Evolutionary conservation across 306 rosid genomes (phyloP), one percentile per base, ranked within the genome.

Genomic region (Trifolium dubium): DNA sequence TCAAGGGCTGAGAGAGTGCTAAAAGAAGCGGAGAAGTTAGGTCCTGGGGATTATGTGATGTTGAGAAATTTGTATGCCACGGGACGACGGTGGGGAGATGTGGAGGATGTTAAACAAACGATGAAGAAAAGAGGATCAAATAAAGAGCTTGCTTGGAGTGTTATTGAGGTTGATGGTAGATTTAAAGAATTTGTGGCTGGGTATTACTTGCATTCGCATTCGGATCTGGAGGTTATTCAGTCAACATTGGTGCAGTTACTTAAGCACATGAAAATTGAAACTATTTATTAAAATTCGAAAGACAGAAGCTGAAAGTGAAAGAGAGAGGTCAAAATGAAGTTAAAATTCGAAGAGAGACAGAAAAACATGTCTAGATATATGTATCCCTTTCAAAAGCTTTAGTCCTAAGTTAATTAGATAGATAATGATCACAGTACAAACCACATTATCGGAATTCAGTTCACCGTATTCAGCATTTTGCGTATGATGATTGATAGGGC

Each of bases 141-240:
- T 72, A 92, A 89, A 84, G 93, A 83, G 77, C 82, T 85, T 17
- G 93, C 89, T 47, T 85, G 77, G 68, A 92, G 92, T 72, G 80
- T 82, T 55, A 79, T 92, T 75, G 92, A 85, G 78, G 77, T 87
- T 58, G 86, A 84, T 74, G 89, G 86, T 72, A 80, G 55, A 65
- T 82, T 88, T 71, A 77, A 18, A 63, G 88, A 89, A 73, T 86
- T 89, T 80, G 84, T 77, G 44, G 88, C 89, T 15, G 91, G 90
- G 62, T 54, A 77, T 70, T 60, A 69, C 64, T 53, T 56, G 79
- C 74, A 77, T 69, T 76, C 82, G 0, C 66, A 72, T 62, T 73
- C 83, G 0, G 54, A 69, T 66, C 51, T 35, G 4, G 89, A 84
- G 15, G 55, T 14, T 73, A 68, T 83, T 67, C 64, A 75, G 43